phyloP scores from a whole-genome alignment of 2,329 filamentous ascomycete species.

The Pseudogymnoascus sp. region DNA sequence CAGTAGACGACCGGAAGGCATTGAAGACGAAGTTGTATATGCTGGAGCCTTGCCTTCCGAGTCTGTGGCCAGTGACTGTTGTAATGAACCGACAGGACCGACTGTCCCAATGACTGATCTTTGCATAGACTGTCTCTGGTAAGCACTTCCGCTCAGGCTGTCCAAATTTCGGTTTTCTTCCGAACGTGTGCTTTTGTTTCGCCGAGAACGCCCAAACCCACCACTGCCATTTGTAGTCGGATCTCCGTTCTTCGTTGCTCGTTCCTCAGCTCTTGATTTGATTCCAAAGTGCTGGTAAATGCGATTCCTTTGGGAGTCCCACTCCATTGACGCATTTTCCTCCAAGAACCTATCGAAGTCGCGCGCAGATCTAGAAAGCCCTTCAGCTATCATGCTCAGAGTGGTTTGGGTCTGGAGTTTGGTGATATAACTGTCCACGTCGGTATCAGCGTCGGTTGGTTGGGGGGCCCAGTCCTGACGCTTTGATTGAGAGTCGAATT shows the following conservation, averaged over 20 bases:
- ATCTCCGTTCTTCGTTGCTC: conserved; percentile 13
- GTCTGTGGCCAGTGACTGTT: conserved; percentile 61
- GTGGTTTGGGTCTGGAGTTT: conserved; percentile 87
- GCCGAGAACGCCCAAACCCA: conserved; percentile 43
- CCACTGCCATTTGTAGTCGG: conserved; percentile 33
- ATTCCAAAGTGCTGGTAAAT: conserved; percentile 98
- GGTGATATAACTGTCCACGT: conserved; percentile 72
- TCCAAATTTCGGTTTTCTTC: conserved; percentile 52
- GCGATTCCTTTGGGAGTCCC: conserved; percentile 84
- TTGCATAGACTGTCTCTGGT: conserved; percentile 63
- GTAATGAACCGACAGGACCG: conserved; percentile 54
- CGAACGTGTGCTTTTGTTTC: conserved; percentile 32
- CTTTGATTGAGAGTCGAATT: conserved; percentile 55
- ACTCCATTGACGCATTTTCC: conserved; percentile 90
- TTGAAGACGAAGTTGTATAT: conserved; percentile 21
- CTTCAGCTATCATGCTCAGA: conserved; percentile 82
- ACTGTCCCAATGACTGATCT: conserved; percentile 83
- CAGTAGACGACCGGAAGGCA: conserved; percentile 63
- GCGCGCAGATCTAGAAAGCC: conserved; percentile 77
- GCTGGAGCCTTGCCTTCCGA: conserved; percentile 51
- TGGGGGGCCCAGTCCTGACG: conserved; percentile 38
- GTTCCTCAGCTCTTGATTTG: conserved; percentile 47
- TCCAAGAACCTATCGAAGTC: conserved; percentile 94
- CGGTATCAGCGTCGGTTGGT: conserved; percentile 45
- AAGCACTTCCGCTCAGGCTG: conserved; percentile 45